phyloP scores from a whole-genome alignment of 768 basidiomycete genomes.

The Russula emetica region DNA sequence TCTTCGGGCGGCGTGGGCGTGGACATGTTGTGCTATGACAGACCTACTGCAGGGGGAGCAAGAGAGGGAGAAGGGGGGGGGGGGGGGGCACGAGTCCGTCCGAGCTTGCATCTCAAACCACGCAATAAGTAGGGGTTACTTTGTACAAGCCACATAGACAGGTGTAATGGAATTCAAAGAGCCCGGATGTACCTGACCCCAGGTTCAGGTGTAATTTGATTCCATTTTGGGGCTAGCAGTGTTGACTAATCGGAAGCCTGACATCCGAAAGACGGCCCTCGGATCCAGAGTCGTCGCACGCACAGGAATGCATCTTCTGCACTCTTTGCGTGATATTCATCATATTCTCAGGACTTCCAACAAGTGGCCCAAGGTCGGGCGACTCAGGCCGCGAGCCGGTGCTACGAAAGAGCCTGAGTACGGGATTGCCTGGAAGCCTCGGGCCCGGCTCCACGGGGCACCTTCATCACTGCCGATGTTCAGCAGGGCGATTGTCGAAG shows the following conservation, averaged over 20 bases:
- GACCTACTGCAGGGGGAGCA: not conserved
- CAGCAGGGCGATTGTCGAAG: too few species aligned
- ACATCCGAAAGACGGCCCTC: not conserved
- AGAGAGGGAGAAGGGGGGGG: not conserved
- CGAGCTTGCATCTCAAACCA: not conserved
- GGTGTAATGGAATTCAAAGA: slow-evolving; percentile 18
- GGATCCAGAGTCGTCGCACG: not conserved
- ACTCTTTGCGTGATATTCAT: not conserved
- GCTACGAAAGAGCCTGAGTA: not conserved
- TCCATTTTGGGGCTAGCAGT: too few species aligned
- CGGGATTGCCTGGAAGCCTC: not conserved
- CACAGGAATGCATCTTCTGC: too few species aligned
- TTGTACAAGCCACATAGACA: not conserved
- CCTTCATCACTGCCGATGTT: too few species aligned
- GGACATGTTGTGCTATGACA: not conserved
- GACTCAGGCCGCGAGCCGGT: not conserved
- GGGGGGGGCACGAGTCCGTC: not conserved
- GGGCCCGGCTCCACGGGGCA: too few species aligned
- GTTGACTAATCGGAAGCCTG: too few species aligned
- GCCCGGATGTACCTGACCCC: slow-evolving; percentile 5
- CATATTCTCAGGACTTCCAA: not conserved
- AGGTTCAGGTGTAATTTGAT: not conserved
- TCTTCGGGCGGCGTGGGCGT: not conserved
- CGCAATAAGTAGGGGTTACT: slow-evolving; percentile 3
- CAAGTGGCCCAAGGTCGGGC: not conserved